Percentiles rank a stretch among this genome's conserved stretches.
phyloP scores from a whole-genome alignment of 495 filamentous ascomycete species.

The Talaromyces thailandensis region DNA sequence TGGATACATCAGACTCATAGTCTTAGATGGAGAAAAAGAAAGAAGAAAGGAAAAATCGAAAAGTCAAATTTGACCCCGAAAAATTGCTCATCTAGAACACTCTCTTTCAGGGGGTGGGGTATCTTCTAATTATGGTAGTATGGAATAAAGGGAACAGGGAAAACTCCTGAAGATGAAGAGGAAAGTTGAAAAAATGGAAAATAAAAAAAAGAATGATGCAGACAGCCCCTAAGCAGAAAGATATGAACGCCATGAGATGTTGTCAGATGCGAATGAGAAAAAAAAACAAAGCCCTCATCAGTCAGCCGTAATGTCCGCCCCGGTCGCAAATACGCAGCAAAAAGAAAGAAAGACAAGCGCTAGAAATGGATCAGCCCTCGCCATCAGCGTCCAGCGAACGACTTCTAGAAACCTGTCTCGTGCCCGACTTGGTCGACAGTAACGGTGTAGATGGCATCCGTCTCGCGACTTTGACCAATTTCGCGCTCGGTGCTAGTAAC shows the following conservation, averaged over 20 bases:
- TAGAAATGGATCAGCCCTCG: constrained; percentile 11
- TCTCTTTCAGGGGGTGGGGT: constrained; percentile 1
- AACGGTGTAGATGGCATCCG: constrained; percentile 32
- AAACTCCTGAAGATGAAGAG: constrained; percentile 2
- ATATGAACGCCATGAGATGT: not conserved
- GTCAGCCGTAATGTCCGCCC: not conserved
- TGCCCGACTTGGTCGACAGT: constrained; percentile 17
- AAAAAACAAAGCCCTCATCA: not conserved
- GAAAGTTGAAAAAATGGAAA: constrained; percentile 4
- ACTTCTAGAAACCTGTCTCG: constrained; percentile 18
- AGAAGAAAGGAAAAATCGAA: not conserved
- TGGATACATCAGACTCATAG: not conserved
- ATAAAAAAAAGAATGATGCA: not conserved
- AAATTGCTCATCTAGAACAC: not conserved
- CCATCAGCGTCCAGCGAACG: constrained; percentile 23
- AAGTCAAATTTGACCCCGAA: not conserved
- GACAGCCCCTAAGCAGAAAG: not conserved
- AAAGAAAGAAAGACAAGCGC: not conserved
- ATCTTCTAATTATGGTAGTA: constrained; percentile 7
- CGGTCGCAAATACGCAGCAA: not conserved
- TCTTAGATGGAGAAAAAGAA: not conserved
- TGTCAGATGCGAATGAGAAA: not conserved
- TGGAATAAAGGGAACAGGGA: constrained; percentile 6
- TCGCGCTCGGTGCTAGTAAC: constrained; percentile 1
- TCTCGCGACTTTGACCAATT: constrained; percentile 17